Conservation (phyloP, 768 basidiomycete genomes). For the Bullera alba region DNA sequence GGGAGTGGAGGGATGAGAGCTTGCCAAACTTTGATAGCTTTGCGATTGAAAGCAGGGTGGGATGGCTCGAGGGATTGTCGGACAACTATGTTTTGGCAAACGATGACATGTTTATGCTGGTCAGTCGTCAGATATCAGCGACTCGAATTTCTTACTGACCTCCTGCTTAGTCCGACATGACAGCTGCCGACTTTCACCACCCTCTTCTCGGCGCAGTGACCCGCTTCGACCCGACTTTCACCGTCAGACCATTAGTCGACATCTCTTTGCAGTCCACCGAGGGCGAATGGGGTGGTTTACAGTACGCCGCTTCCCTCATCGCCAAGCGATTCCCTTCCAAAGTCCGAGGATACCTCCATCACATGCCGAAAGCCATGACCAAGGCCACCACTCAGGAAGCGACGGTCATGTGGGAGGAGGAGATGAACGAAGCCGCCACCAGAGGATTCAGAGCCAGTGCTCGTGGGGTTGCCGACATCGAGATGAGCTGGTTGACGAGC, state of each 20-base stretch:
- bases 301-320: constrained; percentile 34
- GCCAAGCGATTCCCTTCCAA: constrained; percentile 31
- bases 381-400: constrained; percentile 30
- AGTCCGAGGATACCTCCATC: constrained; percentile 31
- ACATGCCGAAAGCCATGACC: constrained; percentile 37
- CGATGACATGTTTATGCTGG: constrained; percentile 45
- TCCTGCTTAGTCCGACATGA: constrained; percentile 6
- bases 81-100: constrained; percentile 38
- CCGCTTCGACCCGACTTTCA: constrained; percentile 27
- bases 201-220: constrained; percentile 36
- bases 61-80: constrained; percentile 30
- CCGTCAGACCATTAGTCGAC: constrained; percentile 19
- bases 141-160: not conserved
- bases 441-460: constrained; percentile 32
- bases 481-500: constrained; percentile 35
- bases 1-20: constrained; percentile 25
- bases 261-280: constrained; percentile 16
- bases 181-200: constrained; percentile 36
- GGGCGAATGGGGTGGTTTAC: constrained; percentile 44
- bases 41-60: constrained; percentile 36
- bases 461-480: constrained; percentile 31
- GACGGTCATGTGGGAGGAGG: constrained; percentile 30
- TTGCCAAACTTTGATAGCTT: constrained; percentile 41
- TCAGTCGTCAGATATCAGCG: constrained; percentile 13
- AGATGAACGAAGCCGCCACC: constrained; percentile 26